These are phyloP conservation scores for Bauhinia variegata DNA, from an alignment of 306 rosid genomes.

Conservation along the genomic window DNA sequence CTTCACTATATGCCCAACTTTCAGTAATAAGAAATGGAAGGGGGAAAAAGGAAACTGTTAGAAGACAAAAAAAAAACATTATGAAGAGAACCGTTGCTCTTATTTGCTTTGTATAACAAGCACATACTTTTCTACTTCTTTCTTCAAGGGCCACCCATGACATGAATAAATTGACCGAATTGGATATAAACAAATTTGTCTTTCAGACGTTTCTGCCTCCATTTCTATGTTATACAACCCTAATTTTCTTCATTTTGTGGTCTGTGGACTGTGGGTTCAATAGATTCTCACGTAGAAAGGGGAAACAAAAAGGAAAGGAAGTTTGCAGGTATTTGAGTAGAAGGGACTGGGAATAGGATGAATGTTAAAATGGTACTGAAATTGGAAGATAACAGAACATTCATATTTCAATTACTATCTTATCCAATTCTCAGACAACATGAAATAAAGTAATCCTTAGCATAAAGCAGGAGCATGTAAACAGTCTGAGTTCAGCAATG, in stretches of 20 bases:
- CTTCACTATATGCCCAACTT: too few species aligned
- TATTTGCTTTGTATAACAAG: neutral
- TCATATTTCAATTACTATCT: too few species aligned
- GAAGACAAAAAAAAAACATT: neutral
- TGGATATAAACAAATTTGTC: slow-evolving; percentile 24
- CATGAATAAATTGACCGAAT: slow-evolving; percentile 9
- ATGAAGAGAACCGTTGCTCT: slow-evolving; percentile 8
- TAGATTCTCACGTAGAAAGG: neutral
- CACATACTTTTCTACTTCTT: neutral
- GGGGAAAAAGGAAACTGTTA: too few species aligned
- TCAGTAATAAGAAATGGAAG: slow-evolving; percentile 1
- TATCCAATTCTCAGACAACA: too few species aligned
- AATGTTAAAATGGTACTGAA: too few species aligned
- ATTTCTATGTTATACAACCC: neutral
- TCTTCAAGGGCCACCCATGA: slow-evolving; percentile 9
- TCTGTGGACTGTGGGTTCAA: slow-evolving; percentile 4
- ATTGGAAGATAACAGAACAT: too few species aligned
- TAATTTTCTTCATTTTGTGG: slow-evolving; percentile 13
- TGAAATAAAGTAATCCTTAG: too few species aligned
- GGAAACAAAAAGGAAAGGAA: neutral
- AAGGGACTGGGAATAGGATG: too few species aligned
- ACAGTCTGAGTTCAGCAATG: too few species aligned
- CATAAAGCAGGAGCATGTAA: too few species aligned
- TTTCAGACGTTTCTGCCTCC: neutral
- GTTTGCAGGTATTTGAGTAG: too few species aligned